Evolutionary conservation across 2,329 filamentous ascomycete species (phyloP).

Genomic region (Raffaelea ambrosiae): DNA sequence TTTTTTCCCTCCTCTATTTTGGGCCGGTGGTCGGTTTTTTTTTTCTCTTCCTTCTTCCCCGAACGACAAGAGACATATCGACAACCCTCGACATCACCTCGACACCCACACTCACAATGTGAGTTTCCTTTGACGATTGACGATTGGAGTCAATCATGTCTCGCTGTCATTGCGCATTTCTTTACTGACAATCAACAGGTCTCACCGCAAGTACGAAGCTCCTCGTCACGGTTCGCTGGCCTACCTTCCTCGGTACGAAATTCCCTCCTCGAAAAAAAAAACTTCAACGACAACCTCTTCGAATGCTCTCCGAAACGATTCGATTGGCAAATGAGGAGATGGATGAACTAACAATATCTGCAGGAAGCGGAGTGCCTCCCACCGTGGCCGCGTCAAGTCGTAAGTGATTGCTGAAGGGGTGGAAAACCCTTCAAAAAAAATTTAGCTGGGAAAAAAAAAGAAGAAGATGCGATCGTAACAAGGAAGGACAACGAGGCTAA

Average conservation of each 20-base stretch:
- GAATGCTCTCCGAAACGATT: too few relatives aligned
- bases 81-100: constrained; percentile 1
- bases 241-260: constrained; percentile 52
- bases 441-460: neutral
- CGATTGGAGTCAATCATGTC: neutral
- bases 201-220: constrained; percentile 62
- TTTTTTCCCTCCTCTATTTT: neutral
- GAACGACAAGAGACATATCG: constrained; percentile 1
- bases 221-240: constrained; percentile 91
- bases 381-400: constrained; percentile 72
- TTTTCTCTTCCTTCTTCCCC: neutral
- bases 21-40: neutral
- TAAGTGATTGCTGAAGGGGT: constrained; percentile 42
- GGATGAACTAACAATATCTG: constrained; percentile 8
- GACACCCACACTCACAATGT: constrained; percentile 5
- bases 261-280: neutral
- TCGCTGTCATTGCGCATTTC: neutral
- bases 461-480: constrained; percentile 11
- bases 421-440: constrained; percentile 12
- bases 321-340: too few relatives aligned
- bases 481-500: too few relatives aligned
- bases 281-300: neutral
- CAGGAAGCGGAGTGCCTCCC: constrained; percentile 16
- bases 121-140: neutral
- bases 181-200: constrained; percentile 22